A percentile compares a stretch with the other conserved stretches of the same genome.
These are phyloP conservation scores for Phialocephala subalpina DNA, from an alignment of 2,329 filamentous ascomycete genomes.

Conservation along the genomic window DNA sequence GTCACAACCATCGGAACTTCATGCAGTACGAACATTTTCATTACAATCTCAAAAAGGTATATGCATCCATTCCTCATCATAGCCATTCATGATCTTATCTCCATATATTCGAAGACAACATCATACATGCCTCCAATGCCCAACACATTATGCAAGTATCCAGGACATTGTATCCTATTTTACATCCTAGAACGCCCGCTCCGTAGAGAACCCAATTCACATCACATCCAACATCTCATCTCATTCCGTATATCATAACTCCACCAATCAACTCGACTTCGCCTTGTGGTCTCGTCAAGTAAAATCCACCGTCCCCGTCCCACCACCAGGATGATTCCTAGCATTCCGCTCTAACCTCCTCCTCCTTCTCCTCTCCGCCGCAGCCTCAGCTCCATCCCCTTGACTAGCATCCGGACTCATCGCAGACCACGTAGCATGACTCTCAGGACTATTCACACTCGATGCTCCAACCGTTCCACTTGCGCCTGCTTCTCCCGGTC, in stretches of 20 bases:
- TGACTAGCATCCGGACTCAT: conserved; percentile 41
- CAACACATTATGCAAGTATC: not conserved
- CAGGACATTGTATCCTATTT: conserved; percentile 10
- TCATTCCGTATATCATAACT: not conserved
- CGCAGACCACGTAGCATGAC: conserved; percentile 44
- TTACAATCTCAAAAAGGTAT: conserved; percentile 7
- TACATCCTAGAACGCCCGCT: conserved; percentile 11
- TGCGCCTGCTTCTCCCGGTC: conserved; percentile 42
- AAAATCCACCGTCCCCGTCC: conserved; percentile 35
- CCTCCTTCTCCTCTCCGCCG: conserved; percentile 60
- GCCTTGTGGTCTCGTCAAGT: conserved; percentile 20
- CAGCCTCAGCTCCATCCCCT: conserved; percentile 48
- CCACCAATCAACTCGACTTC: conserved; percentile 4
- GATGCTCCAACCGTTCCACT: conserved; percentile 25
- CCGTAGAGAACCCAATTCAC: conserved; percentile 14
- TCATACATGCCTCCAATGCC: not conserved
- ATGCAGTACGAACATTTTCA: not conserved
- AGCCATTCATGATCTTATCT: conserved; percentile 3
- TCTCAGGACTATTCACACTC: conserved; percentile 40
- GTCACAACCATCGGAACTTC: too few relatives aligned
- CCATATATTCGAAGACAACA: not conserved
- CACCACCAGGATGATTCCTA: conserved; percentile 15
- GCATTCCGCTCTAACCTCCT: conserved; percentile 60
- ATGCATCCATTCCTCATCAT: conserved; percentile 7
- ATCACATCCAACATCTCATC: conserved; percentile 17